Evolutionary conservation across 2,329 filamentous ascomycete species (phyloP).

Genomic region (Penicillium sp.): DNA sequence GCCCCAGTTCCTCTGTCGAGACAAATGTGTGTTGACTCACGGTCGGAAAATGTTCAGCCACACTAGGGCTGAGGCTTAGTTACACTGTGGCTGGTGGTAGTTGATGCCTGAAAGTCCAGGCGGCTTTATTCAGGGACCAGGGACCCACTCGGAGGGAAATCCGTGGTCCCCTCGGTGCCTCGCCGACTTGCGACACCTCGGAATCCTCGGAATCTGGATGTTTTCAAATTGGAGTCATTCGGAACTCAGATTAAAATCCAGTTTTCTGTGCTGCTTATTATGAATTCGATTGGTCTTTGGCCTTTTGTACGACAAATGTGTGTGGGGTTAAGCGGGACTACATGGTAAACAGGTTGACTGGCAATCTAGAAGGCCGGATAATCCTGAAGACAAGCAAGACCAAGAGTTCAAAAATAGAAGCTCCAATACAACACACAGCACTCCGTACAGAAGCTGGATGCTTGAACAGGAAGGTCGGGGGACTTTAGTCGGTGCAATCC

Average conservation of each 20-base stretch:
- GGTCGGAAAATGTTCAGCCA: constrained; percentile 12
- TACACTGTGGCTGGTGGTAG: not conserved
- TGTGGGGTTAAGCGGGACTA: not conserved
- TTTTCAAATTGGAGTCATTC: not conserved
- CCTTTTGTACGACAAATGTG: not conserved
- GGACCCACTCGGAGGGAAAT: constrained; percentile 12
- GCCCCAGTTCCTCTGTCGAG: not conserved
- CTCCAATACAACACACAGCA: not conserved
- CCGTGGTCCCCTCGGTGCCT: constrained; percentile 11
- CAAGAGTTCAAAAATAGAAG: not conserved
- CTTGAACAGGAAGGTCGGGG: not conserved
- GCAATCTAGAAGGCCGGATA: too few species aligned
- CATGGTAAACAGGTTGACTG: not conserved
- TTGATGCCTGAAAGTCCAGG: not conserved
- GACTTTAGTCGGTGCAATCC: constrained; percentile 6
- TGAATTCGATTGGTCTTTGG: not conserved
- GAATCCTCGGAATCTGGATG: not conserved
- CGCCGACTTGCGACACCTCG: constrained; percentile 4
- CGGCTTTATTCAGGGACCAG: not conserved
- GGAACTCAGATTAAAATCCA: not conserved
- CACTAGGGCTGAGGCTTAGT: constrained; percentile 8
- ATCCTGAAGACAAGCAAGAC: not conserved
- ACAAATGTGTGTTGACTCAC: constrained; percentile 15
- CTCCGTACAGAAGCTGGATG: not conserved
- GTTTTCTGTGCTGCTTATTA: not conserved